These are phyloP conservation scores for Quercus gilva DNA, from an alignment of 306 rosid genomes.

Conservation along the genomic window DNA sequence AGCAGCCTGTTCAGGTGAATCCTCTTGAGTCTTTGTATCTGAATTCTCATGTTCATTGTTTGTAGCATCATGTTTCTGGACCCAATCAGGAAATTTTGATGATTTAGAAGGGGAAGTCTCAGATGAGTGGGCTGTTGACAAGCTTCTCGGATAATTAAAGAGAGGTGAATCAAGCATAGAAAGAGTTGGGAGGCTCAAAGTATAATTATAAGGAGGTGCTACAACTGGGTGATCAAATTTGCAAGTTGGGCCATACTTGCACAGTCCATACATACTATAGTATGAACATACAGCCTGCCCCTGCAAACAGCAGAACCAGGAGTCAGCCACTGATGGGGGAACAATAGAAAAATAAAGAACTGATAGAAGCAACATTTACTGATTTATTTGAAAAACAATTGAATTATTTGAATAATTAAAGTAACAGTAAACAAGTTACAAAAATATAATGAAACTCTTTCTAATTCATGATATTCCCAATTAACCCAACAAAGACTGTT, in stretches of 20 bases:
- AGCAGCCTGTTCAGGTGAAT: constrained; percentile 47
- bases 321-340: constrained; percentile 8
- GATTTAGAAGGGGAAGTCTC: constrained; percentile 56
- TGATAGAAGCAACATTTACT: neutral
- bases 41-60: constrained; percentile 40
- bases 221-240: constrained; percentile 74
- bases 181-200: constrained; percentile 39
- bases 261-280: constrained; percentile 70
- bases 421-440: neutral
- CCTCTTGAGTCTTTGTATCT: constrained; percentile 44
- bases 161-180: constrained; percentile 47
- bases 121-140: constrained; percentile 30
- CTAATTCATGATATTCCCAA: neutral
- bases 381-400: neutral
- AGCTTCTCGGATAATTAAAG: constrained; percentile 43
- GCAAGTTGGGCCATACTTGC: constrained; percentile 95
- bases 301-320: constrained; percentile 40
- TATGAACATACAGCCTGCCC: constrained; percentile 79
- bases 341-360: neutral
- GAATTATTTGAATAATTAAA: too few relatives aligned
- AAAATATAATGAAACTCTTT: neutral
- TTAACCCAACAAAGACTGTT: neutral
- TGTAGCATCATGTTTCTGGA: constrained; percentile 24
- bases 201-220: constrained; percentile 55
- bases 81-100: constrained; percentile 43